Evolutionary conservation across 257 asterid species (phyloP).

Genomic region (Perilla frutescens): DNA sequence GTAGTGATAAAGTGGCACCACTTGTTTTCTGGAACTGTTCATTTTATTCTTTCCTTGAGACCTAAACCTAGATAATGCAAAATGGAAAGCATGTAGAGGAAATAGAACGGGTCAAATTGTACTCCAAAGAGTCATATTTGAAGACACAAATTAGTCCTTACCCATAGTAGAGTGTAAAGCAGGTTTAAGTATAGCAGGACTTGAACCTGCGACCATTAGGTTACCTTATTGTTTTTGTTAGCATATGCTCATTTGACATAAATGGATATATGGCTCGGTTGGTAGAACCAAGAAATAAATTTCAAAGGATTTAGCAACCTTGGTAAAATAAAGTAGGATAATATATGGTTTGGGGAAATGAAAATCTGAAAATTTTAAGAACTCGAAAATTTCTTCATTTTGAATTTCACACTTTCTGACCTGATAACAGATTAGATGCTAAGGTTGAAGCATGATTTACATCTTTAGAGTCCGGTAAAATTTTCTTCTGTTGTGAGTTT

Average conservation of each 20-base stretch:
- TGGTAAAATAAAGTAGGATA: neutral
- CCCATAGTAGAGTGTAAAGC: too few species aligned
- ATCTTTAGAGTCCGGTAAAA: slow-evolving; percentile 1
- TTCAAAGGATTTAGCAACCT: slow-evolving; percentile 5
- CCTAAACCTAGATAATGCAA: neutral
- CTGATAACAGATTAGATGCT: neutral
- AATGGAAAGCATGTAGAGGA: neutral
- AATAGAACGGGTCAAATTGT: slow-evolving; percentile 16
- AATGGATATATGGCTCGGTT: slow-evolving; percentile 9
- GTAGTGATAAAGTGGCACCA: slow-evolving; percentile 15
- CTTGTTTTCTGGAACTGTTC: slow-evolving; percentile 5
- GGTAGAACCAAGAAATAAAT: neutral
- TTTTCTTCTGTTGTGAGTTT: slow-evolving; percentile 10
- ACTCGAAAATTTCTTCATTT: neutral
- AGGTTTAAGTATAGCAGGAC: too few species aligned
- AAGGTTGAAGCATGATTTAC: slow-evolving; percentile 4
- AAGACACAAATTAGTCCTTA: too few species aligned
- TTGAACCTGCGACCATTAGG: too few species aligned
- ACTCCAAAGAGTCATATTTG: neutral
- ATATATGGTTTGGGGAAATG: slow-evolving; percentile 16
- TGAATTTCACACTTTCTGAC: neutral
- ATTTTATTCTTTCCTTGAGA: slow-evolving; percentile 4
- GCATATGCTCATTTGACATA: slow-evolving; percentile 17
- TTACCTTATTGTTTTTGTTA: neutral
- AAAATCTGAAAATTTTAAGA: slow-evolving; percentile 13